Evolutionary conservation across 768 basidiomycete genomes (phyloP).

Genomic region (Imleria badia): DNA sequence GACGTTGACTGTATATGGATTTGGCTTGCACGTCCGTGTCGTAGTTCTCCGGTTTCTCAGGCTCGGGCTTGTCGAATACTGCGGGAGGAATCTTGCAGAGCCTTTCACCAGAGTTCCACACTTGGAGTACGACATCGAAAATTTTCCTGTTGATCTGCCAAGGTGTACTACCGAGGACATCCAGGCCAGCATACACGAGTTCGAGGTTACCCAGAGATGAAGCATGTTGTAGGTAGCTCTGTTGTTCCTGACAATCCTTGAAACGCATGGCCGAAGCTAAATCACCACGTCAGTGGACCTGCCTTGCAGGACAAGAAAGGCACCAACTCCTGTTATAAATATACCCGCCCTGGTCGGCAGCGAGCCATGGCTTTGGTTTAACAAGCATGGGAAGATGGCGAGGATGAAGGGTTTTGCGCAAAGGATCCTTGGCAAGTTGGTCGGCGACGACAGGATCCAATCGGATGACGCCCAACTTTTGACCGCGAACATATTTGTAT

Average conservation of each 20-base stretch:
- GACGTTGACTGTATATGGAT: slow-evolving; percentile 53
- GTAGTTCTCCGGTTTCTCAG: slow-evolving; percentile 43
- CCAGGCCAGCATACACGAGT: no score
- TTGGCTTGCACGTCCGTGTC: slow-evolving; percentile 55
- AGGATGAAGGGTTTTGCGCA: slow-evolving; percentile 77
- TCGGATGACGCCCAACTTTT: slow-evolving; percentile 89
- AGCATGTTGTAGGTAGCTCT: slow-evolving; percentile 68
- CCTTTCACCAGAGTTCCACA: slow-evolving; percentile 85
- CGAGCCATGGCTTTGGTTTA: slow-evolving; percentile 84
- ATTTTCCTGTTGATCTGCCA: slow-evolving; percentile 85
- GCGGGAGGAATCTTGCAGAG: slow-evolving; percentile 85
- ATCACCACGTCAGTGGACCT: neutral
- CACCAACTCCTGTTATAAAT: slow-evolving; percentile 70
- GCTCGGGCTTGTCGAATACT: slow-evolving; percentile 62
- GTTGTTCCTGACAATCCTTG: slow-evolving; percentile 87
- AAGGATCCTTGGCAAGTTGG: slow-evolving; percentile 70
- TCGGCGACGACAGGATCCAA: slow-evolving; percentile 79
- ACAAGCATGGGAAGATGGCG: slow-evolving; percentile 96
- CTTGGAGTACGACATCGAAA: slow-evolving; percentile 71
- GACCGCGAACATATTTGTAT: slow-evolving; percentile 92
- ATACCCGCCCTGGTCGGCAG: slow-evolving; percentile 78
- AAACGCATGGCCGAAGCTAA: slow-evolving; percentile 83
- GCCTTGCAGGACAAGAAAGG: neutral
- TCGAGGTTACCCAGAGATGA: no score
- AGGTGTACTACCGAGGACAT: slow-evolving; percentile 81